A percentile compares a stretch with the other conserved stretches of the same genome.
phyloP scores from a whole-genome alignment of 768 basidiomycete genomes.

The Tricholoma sp. region DNA sequence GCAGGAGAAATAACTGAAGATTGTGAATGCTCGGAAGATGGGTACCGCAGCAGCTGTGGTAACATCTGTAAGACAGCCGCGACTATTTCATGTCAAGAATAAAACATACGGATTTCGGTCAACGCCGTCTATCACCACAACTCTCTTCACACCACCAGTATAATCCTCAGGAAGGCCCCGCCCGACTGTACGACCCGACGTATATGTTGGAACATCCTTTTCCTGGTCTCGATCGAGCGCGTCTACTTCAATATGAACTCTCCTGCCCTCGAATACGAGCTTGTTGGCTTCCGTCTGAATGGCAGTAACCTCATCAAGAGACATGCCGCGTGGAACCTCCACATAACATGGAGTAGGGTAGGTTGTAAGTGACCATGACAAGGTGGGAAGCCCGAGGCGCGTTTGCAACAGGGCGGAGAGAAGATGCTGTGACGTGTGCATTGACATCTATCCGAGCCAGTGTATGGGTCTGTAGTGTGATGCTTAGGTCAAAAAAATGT shows the following conservation, averaged over 20 bases:
- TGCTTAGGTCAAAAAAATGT: background rate
- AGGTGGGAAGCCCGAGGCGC: constrained; percentile 56
- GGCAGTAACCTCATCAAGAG: constrained; percentile 50
- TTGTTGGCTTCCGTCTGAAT: constrained; percentile 64
- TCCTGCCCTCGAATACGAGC: constrained; percentile 64
- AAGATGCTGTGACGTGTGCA: constrained; percentile 83
- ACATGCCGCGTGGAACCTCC: constrained; percentile 67
- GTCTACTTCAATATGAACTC: constrained; percentile 69
- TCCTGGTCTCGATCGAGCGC: constrained; percentile 46
- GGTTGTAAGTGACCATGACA: constrained; percentile 76
- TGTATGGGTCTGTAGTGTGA: background rate
- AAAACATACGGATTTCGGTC: constrained; percentile 70
- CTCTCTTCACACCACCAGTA: constrained; percentile 70
- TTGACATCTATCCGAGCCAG: constrained; percentile 51
- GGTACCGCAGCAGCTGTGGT: constrained; percentile 69
- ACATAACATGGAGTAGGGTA: constrained; percentile 71
- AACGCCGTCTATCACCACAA: constrained; percentile 76
- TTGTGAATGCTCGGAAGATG: constrained; percentile 76
- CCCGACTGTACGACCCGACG: constrained; percentile 46
- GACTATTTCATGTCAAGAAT: background rate
- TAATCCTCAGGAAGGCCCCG: constrained; percentile 69
- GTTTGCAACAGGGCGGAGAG: constrained; percentile 76
- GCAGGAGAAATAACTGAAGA: constrained; percentile 65
- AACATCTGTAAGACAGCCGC: constrained; percentile 3
- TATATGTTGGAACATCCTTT: constrained; percentile 29